Evolutionary conservation across 1,284 basidiomycete species (phyloP), one percentile per base, ranked within the genome.

Genomic region (Malassezia restricta): DNA sequence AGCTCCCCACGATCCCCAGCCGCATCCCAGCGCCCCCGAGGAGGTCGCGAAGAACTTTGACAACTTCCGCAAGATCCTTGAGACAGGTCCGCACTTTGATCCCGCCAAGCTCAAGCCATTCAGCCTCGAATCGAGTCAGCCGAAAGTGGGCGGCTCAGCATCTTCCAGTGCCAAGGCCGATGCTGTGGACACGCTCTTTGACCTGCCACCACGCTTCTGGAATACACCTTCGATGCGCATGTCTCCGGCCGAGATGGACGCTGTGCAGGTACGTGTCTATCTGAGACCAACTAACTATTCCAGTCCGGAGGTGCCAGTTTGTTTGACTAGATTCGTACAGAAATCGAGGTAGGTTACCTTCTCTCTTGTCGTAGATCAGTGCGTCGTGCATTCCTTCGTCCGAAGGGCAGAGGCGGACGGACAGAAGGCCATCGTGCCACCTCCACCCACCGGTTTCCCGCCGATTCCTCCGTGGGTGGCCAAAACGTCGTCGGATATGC

Each of bases 21-120:
- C 70, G 15, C 70, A 73, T 40, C 70, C 70, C 7, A 67, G 58
- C 40, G 70, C 70, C 31, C 70, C 70, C 2, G n/a, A 54, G 5
- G 54, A 53, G 30, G 50, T 71, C 37, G 61, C 46, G 24, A 45
- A 53, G 5, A 48, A 58, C 28, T 73, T 71, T 57, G 45, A 53
- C 28, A 59, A 67, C 24, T 73, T 71, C 49, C 62, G 65, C 37
- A 50, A 71, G 47, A 52, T 63, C 15, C 63, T 62, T 28, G 38
- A 54, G 6, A 62, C 61, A 9, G 70, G 70, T 29, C 70, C 70
- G 2, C 70, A 73, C 40, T 73, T 71, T 47, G 48, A 71, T 48
- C 63, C 68, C 0, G 61, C 63, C 6, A 70, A 70, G 40, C 50
- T 70, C 9, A 29, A 61, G 43, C 32, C 32, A 33, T 47, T 47